These are phyloP conservation scores for Tuber borchii DNA, from an alignment of 495 filamentous ascomycete species.

Conservation along the genomic window DNA sequence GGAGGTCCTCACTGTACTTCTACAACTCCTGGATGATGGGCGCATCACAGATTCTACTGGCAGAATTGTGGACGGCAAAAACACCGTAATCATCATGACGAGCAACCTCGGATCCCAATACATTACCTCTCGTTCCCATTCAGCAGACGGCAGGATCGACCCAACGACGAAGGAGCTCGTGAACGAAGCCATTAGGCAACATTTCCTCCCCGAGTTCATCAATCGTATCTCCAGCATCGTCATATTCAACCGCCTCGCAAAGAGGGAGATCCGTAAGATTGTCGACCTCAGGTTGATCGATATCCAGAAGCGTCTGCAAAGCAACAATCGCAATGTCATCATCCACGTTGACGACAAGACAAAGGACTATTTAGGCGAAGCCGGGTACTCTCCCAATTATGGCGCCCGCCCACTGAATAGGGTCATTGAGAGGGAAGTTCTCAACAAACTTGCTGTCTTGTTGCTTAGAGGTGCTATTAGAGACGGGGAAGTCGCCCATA, in stretches of 20 bases:
- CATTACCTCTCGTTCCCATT: constrained; percentile 55
- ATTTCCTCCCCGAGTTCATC: constrained; percentile 96
- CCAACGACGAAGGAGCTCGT: constrained; percentile 79
- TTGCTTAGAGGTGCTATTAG: constrained; percentile 75
- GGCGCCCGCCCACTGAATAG: constrained; percentile 81
- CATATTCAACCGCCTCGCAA: constrained; percentile 95
- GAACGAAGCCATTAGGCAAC: constrained; percentile 78
- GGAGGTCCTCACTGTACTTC: constrained; percentile 89
- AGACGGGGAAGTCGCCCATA: constrained; percentile 75
- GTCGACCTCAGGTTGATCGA: constrained; percentile 84
- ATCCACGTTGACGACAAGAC: constrained; percentile 73
- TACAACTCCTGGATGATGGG: constrained; percentile 98
- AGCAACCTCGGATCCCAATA: constrained; percentile 93
- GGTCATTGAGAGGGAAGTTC: constrained; percentile 90
- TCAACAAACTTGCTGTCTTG: constrained; percentile 84
- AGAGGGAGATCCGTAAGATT: constrained; percentile 83
- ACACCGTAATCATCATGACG: constrained; percentile 99
- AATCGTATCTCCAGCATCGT: constrained; percentile 92
- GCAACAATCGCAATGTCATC: constrained; percentile 72
- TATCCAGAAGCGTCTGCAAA: constrained; percentile 77
- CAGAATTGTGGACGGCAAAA: constrained; percentile 84
- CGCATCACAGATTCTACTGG: constrained; percentile 98
- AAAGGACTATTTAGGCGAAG: constrained; percentile 78
- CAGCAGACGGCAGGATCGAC: constrained; percentile 72
- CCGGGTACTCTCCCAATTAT: constrained; percentile 89